Base-by-base conservation (phyloP, 2,329 filamentous ascomycete genomes). In the Dactylella cylindrospora region DNA sequence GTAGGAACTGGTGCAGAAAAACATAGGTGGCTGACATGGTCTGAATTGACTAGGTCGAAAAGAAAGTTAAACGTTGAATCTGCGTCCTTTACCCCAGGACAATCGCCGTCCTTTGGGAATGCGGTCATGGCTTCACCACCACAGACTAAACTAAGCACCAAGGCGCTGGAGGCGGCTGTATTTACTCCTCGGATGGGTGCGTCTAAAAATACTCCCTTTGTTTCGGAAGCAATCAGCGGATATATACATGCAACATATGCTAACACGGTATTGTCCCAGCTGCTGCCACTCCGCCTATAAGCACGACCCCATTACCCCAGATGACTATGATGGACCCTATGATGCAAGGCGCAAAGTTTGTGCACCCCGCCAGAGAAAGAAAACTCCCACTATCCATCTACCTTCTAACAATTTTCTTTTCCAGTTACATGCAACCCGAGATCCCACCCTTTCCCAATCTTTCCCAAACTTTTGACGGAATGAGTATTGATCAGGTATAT, bases 11-110 rank as follows among this genome's bases (percentile, higher is more conserved):
- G 17, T 35, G 19, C 40, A 12, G 39, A 17, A 26, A 33, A n/a
- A 39, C 15, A 23, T 10, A 28, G 29, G 44, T 61, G 55, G n/a
- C n/a, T n/a, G n/a, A n/a, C n/a, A n/a, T n/a, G n/a, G n/a, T n/a
- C 45, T 61, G 55, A 61, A 38, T 46, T 38, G 38, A 43, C 13
- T 44, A 62, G 57, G 57, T 62, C 57, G 49, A 89, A 88, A 74
- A 93, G 90, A 73, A 78, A 85, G 22, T 79, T 98, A 67, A 98
- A 95, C 73, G 93, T 95, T 70, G 93, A 97, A 70, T 97, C 93
- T 6, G 91, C 93, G 9, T 88, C 91, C 40, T 98, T 98, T 72
- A 96, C 89, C 0, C 91, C 91, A 13, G 59, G 59, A n/a, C 51
- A 55, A 26, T 64, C 59, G 7, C 59, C 59, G 15, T 64, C 59